Evolutionary conservation across 2,329 filamentous ascomycete genomes (phyloP).

Genomic region (Colletotrichum coccodes): DNA sequence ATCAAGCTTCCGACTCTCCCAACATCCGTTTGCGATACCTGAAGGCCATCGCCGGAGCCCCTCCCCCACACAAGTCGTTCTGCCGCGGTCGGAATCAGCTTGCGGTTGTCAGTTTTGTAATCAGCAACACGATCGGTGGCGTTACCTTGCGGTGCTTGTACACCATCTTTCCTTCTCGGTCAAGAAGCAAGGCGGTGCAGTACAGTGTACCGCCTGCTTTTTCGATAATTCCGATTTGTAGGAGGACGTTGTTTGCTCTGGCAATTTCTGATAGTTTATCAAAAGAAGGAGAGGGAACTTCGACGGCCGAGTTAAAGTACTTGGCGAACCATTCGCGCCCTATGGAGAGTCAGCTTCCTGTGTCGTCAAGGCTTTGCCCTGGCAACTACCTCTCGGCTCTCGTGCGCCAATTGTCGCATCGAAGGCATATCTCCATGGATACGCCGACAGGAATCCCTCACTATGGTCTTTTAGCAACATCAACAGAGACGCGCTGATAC

Average conservation of each 20-base stretch:
- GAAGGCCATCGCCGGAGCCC: conserved; percentile 50
- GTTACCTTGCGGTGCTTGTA: conserved; percentile 50
- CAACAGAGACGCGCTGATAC: not conserved
- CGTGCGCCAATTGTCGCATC: conserved; percentile 53
- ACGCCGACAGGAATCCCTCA: conserved; percentile 52
- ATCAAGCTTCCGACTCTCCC: conserved; percentile 53
- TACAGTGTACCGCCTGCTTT: conserved; percentile 52
- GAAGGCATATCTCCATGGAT: conserved; percentile 54
- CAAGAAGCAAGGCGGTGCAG: conserved; percentile 50
- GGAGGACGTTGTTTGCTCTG: conserved; percentile 44
- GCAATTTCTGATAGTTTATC: conserved; percentile 45
- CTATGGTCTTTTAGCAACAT: conserved; percentile 21
- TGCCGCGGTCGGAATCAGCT: conserved; percentile 50
- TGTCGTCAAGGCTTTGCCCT: not conserved
- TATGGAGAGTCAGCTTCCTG: conserved; percentile 21
- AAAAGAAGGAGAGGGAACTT: conserved; percentile 49
- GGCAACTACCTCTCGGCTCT: conserved; percentile 46
- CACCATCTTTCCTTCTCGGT: conserved; percentile 46
- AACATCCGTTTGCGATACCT: conserved; percentile 50
- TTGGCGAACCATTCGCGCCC: conserved; percentile 53
- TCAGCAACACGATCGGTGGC: not conserved
- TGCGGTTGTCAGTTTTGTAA: conserved; percentile 3
- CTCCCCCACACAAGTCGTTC: conserved; percentile 58
- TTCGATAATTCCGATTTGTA: conserved; percentile 52
- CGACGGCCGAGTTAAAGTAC: conserved; percentile 50